Conservation (phyloP, 2,329 filamentous ascomycete genomes). For the Diatrype stigma region DNA sequence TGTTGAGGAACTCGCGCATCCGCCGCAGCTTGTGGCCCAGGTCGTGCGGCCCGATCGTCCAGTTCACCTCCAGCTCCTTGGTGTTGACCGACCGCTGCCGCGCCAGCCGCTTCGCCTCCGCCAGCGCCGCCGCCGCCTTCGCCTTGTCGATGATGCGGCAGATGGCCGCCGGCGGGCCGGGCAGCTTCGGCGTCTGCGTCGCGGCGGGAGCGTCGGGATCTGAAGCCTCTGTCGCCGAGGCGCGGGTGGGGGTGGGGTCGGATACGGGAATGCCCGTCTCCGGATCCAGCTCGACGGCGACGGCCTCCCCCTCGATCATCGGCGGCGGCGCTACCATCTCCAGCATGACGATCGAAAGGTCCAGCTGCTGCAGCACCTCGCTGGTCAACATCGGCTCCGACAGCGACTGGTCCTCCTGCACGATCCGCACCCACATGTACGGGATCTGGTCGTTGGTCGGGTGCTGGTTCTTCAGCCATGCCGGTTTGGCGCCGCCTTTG, state of each 20-base stretch:
- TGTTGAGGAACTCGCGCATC: constrained; percentile 64
- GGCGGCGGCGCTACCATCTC: constrained; percentile 26
- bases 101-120: constrained; percentile 35
- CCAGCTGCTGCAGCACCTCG: constrained; percentile 13
- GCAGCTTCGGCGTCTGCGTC: constrained; percentile 21
- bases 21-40: constrained; percentile 66
- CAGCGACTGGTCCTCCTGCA: constrained; percentile 10
- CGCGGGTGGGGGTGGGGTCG: too few relatives aligned
- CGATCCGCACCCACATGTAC: constrained; percentile 31
- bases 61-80: constrained; percentile 87
- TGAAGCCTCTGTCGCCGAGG: constrained; percentile 36
- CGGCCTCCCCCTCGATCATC: not conserved
- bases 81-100: constrained; percentile 42
- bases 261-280: too few relatives aligned
- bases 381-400: constrained; percentile 16
- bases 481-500: not conserved
- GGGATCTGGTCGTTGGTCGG: constrained; percentile 46
- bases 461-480: constrained; percentile 11
- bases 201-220: constrained; percentile 26
- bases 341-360: constrained; percentile 15
- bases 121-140: constrained; percentile 32
- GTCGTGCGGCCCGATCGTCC: constrained; percentile 77
- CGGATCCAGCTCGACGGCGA: constrained; percentile 26
- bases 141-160: constrained; percentile 67
- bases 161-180: constrained; percentile 41